Base-by-base conservation (phyloP, 2,329 filamentous ascomycete genomes). In the Fusarium sp. region DNA sequence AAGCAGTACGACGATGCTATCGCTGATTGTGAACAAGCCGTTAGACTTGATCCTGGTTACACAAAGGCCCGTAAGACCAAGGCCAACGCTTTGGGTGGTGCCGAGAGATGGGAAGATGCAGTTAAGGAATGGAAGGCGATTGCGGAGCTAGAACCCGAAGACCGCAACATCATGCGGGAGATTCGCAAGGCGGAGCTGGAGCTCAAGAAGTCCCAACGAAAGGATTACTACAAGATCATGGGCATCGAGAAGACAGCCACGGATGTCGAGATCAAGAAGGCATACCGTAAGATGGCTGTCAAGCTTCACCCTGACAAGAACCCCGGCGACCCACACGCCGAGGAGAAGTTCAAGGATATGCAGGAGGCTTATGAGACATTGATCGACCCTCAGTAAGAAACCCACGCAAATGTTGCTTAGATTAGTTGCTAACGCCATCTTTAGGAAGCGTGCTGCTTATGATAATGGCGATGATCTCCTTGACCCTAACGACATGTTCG, bases 201-300 rank as follows among this genome's bases (percentile, higher is more conserved):
- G 82, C 84, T 98, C 68, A 99, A 99, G 90, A 98, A 98, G 90
- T 92, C 92, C 79, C 92, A 95, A 82, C 88, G 96, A 66, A 99
- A 99, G 82, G 96, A 99, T 77, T 98, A 97, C 83, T 99, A 99
- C 85, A 98, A 98, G 88, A 97, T 98, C 71, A 89, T 99, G 54
- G 92, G 91, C 7, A 84, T 99, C 10, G 85, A 92, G 60, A 98
- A 98, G 85, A 92, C 94, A 66, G 94, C 94, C 38, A 88, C 88
- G 40, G 94, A 97, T 22, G 85, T 85, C 59, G 89, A 96, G 56
- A 96, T 99, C 84, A 99, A 98, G 87, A 95, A 94, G 84, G 96
- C 95, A 3, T 99, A 99, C 84, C 90, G 95, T 71, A 97, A 96
- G 81, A 87, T 97, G 77, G 96, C 96, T 58, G 95, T 99, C 73